A percentile compares a stretch with the other conserved stretches of the same genome.
Evolutionary conservation across 768 basidiomycete species (phyloP).

Genomic region (Lentinula aciculospora): DNA sequence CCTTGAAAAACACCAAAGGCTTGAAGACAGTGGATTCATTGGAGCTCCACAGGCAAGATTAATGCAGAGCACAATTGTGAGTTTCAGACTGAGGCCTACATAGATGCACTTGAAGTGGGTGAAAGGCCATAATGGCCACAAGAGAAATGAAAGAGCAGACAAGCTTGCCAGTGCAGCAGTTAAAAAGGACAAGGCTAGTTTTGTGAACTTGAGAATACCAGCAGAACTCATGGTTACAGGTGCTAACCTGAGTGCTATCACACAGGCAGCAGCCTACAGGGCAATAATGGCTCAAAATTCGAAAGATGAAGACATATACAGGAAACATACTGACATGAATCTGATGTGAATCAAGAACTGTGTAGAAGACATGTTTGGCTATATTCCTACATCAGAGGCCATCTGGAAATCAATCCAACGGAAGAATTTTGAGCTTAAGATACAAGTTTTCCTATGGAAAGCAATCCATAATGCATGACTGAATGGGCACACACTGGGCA

Average conservation of each 20-base stretch:
- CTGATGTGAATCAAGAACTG: background rate
- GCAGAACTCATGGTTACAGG: conserved; percentile 8
- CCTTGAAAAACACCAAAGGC: background rate
- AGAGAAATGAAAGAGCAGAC: conserved; percentile 22
- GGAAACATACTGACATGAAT: conserved; percentile 3
- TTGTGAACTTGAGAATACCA: background rate
- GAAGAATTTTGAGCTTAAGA: background rate
- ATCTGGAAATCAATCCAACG: conserved; percentile 1
- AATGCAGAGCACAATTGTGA: background rate
- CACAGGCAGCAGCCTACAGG: conserved; percentile 11
- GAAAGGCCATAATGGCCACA: conserved; percentile 15
- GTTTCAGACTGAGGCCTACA: conserved; percentile 7
- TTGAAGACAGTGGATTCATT: background rate
- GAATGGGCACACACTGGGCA: conserved; percentile 14
- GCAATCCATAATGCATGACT: conserved; percentile 15
- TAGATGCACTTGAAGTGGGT: conserved; percentile 18
- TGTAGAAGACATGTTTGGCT: background rate
- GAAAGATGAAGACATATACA: background rate
- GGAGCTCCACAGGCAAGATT: background rate
- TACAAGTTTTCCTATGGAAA: conserved; percentile 14
- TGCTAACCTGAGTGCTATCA: conserved; percentile 7
- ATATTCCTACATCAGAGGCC: background rate
- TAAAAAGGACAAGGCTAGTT: conserved; percentile 7
- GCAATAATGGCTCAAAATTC: background rate
- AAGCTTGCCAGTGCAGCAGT: conserved; percentile 13